Conservation (phyloP, 1,284 basidiomycete genomes). For the Puccinia polysora region DNA sequence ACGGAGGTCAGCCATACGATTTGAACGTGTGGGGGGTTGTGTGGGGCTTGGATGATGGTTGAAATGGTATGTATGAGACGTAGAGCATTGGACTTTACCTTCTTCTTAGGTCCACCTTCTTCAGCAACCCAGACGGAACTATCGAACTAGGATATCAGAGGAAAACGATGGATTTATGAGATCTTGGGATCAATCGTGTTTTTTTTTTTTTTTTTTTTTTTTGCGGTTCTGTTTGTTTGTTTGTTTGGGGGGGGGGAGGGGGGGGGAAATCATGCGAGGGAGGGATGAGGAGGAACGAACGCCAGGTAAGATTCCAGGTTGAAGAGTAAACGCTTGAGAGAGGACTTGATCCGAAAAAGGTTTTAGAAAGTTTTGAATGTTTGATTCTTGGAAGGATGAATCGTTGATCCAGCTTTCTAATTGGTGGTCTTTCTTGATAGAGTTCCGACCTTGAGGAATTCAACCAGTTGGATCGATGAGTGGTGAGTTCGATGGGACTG, state of each 20-base stretch:
- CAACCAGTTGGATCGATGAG: no score
- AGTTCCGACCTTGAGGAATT: constrained; percentile 23
- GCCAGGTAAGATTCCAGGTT: constrained; percentile 21
- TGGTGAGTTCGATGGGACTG: no score
- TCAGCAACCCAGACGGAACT: constrained; percentile 35
- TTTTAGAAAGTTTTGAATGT: constrained; percentile 35
- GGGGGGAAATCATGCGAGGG: not conserved
- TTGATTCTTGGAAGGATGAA: constrained; percentile 29
- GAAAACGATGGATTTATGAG: not conserved
- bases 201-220: no score
- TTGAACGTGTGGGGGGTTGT: not conserved
- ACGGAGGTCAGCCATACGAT: not conserved
- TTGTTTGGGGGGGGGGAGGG: not conserved
- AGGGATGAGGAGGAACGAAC: constrained; percentile 3
- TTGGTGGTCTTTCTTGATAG: constrained; percentile 40
- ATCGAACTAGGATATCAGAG: constrained; percentile 12
- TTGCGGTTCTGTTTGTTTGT: no score
- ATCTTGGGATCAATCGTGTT: no score
- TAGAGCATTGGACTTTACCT: no score
- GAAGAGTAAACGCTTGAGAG: constrained; percentile 27
- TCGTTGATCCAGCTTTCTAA: constrained; percentile 19
- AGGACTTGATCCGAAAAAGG: constrained; percentile 26
- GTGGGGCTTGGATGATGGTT: not conserved
- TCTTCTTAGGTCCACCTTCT: constrained; percentile 41
- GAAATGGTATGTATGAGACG: no score